A percentile compares a stretch with the other conserved stretches of the same genome.
Conservation (phyloP, 306 rosid genomes). For the Canavalia ensiformis region DNA sequence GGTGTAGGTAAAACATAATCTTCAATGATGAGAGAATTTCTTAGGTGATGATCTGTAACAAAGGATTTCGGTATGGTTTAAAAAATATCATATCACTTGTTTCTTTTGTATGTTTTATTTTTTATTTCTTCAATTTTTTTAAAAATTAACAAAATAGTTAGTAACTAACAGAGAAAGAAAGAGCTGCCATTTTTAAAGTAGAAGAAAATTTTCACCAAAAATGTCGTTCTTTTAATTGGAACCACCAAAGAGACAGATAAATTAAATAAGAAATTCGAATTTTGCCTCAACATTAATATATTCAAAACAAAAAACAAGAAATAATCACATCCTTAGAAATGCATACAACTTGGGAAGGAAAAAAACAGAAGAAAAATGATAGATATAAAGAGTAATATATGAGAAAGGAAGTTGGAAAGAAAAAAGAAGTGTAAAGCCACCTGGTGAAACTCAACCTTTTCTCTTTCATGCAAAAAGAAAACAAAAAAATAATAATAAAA, state of each 20-base stretch:
- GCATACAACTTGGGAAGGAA: no score
- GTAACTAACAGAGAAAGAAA: neutral
- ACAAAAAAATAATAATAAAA: no score
- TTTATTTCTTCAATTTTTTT: neutral
- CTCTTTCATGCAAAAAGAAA: no score
- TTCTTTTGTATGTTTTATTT: neutral
- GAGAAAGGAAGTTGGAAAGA: no score
- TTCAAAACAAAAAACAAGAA: no score
- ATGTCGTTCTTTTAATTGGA: neutral
- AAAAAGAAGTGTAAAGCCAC: no score
- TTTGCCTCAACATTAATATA: neutral
- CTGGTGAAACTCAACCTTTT: no score
- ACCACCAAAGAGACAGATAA: neutral
- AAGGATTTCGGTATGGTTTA: neutral
- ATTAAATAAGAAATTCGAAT: neutral
- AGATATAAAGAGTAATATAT: no score
- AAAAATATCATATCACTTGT: neutral
- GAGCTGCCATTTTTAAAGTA: neutral
- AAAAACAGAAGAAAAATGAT: no score
- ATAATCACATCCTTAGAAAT: no score
- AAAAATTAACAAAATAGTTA: no score
- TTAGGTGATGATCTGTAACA: neutral
- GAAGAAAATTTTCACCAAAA: no score
- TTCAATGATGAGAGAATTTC: neutral
- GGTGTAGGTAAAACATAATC: constrained; percentile 23